Evolutionary conservation across 371 early-diverging fungal genomes (phyloP).

Genomic region (Mortierella sp.): DNA sequence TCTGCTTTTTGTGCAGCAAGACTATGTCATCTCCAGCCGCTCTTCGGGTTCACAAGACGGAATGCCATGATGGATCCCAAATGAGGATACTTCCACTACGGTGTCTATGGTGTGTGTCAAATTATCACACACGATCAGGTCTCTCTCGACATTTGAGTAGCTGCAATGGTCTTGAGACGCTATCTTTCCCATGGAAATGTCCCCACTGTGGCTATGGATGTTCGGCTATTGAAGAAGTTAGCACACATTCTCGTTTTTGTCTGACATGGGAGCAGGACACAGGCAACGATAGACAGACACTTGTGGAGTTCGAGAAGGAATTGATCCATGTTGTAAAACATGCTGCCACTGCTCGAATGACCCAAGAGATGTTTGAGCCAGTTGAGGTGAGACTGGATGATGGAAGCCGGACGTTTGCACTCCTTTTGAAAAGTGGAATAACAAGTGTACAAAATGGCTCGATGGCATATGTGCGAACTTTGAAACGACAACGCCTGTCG

Average conservation of each 20-base stretch:
- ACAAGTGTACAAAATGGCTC: slow-evolving; percentile 10
- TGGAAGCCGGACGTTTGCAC: slow-evolving; percentile 5
- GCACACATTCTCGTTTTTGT: neutral
- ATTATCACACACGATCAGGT: neutral
- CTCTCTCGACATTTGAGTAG: slow-evolving; percentile 9
- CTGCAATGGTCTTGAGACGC: neutral
- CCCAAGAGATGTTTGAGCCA: slow-evolving; percentile 15
- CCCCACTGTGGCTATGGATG: neutral
- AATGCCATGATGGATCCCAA: neutral
- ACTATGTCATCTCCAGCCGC: neutral
- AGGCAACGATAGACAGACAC: neutral
- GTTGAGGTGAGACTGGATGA: slow-evolving; percentile 21
- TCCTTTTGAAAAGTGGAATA: slow-evolving; percentile 1
- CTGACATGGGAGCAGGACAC: slow-evolving; percentile 13
- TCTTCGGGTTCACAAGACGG: slow-evolving; percentile 2
- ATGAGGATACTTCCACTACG: slow-evolving; percentile 5
- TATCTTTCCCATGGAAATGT: slow-evolving; percentile 1
- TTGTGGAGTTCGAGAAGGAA: slow-evolving; percentile 16
- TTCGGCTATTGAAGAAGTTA: neutral
- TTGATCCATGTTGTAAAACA: slow-evolving; percentile 8
- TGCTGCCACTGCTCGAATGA: slow-evolving; percentile 15
- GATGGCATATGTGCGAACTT: slow-evolving; percentile 16
- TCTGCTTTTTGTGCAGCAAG: slow-evolving; percentile 8
- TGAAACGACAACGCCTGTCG: slow-evolving; percentile 11
- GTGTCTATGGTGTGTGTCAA: slow-evolving; percentile 6